Conservation (phyloP, 2,329 filamentous ascomycete genomes). For the Aureobasidium lini region DNA sequence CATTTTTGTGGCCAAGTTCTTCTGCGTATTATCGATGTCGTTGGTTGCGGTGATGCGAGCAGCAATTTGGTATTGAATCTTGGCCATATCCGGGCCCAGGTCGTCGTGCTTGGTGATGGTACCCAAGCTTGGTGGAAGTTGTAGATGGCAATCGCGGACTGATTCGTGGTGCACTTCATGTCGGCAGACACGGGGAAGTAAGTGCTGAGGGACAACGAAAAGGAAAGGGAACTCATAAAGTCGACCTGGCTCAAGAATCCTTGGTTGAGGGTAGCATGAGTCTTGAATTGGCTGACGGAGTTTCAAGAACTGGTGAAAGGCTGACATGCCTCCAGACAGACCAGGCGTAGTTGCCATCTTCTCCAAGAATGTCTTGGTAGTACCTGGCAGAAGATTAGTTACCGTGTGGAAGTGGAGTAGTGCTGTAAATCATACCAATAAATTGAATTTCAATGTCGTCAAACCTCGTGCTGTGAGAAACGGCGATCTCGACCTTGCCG, state of each 20-base stretch:
- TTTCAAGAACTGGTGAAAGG: constrained; percentile 54
- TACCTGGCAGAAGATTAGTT: constrained; percentile 31
- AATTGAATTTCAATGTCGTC: constrained; percentile 53
- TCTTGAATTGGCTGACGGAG: constrained; percentile 53
- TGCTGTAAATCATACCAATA: constrained; percentile 37
- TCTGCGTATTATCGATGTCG: constrained; percentile 33
- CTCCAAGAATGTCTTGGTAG: constrained; percentile 47
- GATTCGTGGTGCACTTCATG: constrained; percentile 46
- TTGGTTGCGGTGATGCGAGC: constrained; percentile 31
- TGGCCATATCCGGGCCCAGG: constrained; percentile 55
- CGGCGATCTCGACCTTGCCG: constrained; percentile 44
- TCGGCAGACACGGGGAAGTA: constrained; percentile 53
- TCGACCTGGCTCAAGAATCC: constrained; percentile 46
- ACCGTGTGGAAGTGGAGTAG: background rate
- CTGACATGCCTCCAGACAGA: constrained; percentile 47
- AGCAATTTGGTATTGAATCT: constrained; percentile 49
- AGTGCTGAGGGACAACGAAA: constrained; percentile 54
- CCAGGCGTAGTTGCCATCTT: constrained; percentile 45
- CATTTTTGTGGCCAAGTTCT: constrained; percentile 40
- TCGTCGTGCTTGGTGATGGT: constrained; percentile 44
- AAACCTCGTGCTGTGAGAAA: constrained; percentile 47
- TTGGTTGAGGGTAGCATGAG: constrained; percentile 46
- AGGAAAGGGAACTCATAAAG: constrained; percentile 55
- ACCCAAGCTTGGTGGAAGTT: constrained; percentile 55
- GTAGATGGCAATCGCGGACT: constrained; percentile 48